Base-by-base conservation (phyloP, 176 grass and related monocot genomes). In the Lolium perenne region DNA sequence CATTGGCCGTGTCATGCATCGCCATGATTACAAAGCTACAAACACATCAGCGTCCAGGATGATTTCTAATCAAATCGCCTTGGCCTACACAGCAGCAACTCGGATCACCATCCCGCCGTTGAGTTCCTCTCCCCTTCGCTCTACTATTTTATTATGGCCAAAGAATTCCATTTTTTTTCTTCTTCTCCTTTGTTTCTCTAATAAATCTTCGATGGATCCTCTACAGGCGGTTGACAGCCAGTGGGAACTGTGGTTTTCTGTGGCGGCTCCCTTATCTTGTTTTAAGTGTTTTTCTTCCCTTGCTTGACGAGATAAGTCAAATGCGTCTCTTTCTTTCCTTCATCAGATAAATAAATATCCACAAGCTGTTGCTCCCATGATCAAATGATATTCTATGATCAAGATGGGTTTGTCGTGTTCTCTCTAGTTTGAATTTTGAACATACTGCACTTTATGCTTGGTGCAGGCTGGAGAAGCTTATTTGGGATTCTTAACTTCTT, bases 1-100 rank as follows among this genome's bases (percentile, higher is more conserved):
- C 60, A 76, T 15, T 4, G 80, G 79, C 83, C 53, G 62, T 25
- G 78, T 82, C 88, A 61, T 61, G 49, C 78, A 50, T 85, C 71
- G 47, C 76, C 57, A 76, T 61, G 10, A 82, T 77, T 45, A 12
- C 53, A 71, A 71, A 9, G 5, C 17, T 83, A 86, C 88, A 86
- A 64, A 60, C 35, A n/a, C 87, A 50, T 84, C 75, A 70, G 66
- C 65, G 46, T 84, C 87, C 74, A 29, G 1, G 22, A 74, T 74
- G 47, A 75, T 51, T 7, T 4, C 32, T 76, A 45, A 84, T 74
- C 6, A 53, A 64, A 40, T 43, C n/a, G 78, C 29, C 66, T 9
- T 40, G 38, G 11, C 63, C 63, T 71, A 71, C 63, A 26, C 79
- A 23, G 48, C 35, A 23, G 69, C 69, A 46, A 25, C 22, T 51